Evolutionary conservation across 805 yeast genomes (phyloP), one percentile per base, ranked within the genome.

Genomic region (Cyberlindnera americana): DNA sequence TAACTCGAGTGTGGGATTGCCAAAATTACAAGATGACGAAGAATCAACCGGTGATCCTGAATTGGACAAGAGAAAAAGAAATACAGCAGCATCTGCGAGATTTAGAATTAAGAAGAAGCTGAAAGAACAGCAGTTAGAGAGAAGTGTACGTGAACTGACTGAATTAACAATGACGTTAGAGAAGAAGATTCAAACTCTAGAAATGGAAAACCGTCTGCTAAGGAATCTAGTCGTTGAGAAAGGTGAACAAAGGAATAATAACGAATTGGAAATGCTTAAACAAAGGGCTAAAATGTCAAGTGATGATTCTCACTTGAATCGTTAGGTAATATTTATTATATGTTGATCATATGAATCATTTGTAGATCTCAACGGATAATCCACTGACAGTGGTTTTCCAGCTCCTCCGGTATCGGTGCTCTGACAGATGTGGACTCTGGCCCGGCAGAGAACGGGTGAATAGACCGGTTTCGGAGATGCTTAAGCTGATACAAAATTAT

Each of bases 1-100:
- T 18, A 28, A 31, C 28, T 33, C 41, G 14, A n/a, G 17, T 14
- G 28, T 21, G 2, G 37, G 23, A 5, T 16, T 35, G 5, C 35
- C 44, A 13, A 34, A 29, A 13, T 14, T 46, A 5, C 41, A 41
- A 5, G 49, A 46, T 24, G 30, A 38, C 16, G 44, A 33, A 12
- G 54, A 48, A 25, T 38, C 48, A 6, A 49, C 56, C 17, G 57
- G 53, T 14, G 60, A 52, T 41, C 60, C 73, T 17, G 80, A 76
- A 43, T 73, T 71, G 32, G 93, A 84, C 55, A 91, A 87, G 64
- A 75, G 95, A 46, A 77, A 83, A 48, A 75, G 95, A 53, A 90
- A 89, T 64, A 89, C 96, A 0, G 96, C 93, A 2, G 98, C 99
- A 2, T 80, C 91, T 16, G 97, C 97, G 4, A 72, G 98, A 44